Evolutionary conservation across 2,329 filamentous ascomycete species (phyloP).

Genomic region (Mycosphaerelloides madeirae): DNA sequence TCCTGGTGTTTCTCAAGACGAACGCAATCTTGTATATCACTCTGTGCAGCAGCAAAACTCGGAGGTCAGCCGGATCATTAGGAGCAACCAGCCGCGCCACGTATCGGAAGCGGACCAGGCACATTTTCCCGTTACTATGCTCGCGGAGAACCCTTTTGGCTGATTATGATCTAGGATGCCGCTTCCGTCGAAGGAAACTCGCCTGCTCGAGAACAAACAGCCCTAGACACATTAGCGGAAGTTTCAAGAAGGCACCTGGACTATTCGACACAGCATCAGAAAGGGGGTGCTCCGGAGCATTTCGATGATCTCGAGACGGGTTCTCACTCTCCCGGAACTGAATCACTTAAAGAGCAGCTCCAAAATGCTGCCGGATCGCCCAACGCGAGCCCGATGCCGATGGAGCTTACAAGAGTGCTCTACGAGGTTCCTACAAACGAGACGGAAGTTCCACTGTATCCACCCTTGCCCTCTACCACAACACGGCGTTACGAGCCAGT

Average conservation of each 20-base stretch:
- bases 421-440: not conserved
- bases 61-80: not conserved
- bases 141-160: not conserved
- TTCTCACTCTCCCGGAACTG: not conserved
- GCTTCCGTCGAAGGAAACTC: conserved; percentile 7
- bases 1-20: conserved; percentile 57
- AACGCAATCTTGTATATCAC: conserved; percentile 50
- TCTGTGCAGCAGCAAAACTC: not conserved
- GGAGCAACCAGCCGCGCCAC: not conserved
- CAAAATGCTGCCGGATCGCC: not conserved
- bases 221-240: conserved; percentile 80
- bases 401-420: not conserved
- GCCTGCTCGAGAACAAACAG: conserved; percentile 58
- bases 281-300: not conserved
- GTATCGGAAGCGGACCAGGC: not conserved
- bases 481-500: not conserved
- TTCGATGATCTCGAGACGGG: not conserved
- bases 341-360: conserved; percentile 3
- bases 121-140: not conserved
- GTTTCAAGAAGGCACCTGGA: conserved; percentile 74
- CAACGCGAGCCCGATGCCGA: not conserved
- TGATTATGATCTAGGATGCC: not conserved
- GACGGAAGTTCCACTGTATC: not conserved
- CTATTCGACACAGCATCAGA: conserved; percentile 44
- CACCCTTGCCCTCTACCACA: not conserved